A percentile compares a stretch with the other conserved stretches of the same genome.
phyloP scores from a whole-genome alignment of 2,329 filamentous ascomycete species.

The Verticillium klebahnii region DNA sequence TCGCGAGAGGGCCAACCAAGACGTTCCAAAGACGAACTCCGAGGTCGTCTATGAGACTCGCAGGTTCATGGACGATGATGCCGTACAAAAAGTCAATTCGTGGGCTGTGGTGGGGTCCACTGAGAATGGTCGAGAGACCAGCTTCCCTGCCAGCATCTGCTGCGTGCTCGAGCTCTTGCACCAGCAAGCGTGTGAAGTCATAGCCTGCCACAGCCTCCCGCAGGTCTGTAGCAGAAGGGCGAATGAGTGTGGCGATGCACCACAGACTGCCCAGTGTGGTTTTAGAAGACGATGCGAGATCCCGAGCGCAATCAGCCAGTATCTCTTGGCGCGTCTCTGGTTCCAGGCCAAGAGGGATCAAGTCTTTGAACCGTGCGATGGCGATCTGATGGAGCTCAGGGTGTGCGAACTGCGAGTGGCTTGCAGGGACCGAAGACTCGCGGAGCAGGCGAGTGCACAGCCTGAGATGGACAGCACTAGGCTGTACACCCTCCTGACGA shows the following conservation, averaged over 20 bases:
- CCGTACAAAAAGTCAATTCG: constrained; percentile 53
- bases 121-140: constrained; percentile 39
- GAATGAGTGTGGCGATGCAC: constrained; percentile 50
- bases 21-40: constrained; percentile 66
- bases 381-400: constrained; percentile 62
- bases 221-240: constrained; percentile 46
- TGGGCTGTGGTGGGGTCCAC: constrained; percentile 42
- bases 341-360: constrained; percentile 54
- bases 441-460: constrained; percentile 64
- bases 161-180: constrained; percentile 60
- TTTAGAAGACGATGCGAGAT: constrained; percentile 58
- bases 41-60: constrained; percentile 56
- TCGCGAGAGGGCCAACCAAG: constrained; percentile 61
- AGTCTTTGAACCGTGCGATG: constrained; percentile 52
- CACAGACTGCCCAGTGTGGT: constrained; percentile 71
- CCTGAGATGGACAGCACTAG: constrained; percentile 30
- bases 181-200: constrained; percentile 54
- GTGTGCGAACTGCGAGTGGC: constrained; percentile 50
- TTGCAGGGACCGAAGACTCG: constrained; percentile 58
- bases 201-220: constrained; percentile 55
- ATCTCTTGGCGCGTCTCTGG: constrained; percentile 54
- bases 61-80: constrained; percentile 57
- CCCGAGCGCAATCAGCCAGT: constrained; percentile 61
- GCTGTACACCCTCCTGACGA: background rate
- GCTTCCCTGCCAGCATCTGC: constrained; percentile 34